Conservation (phyloP, 1,284 basidiomycete species). For the Heterobasidion annosum region DNA sequence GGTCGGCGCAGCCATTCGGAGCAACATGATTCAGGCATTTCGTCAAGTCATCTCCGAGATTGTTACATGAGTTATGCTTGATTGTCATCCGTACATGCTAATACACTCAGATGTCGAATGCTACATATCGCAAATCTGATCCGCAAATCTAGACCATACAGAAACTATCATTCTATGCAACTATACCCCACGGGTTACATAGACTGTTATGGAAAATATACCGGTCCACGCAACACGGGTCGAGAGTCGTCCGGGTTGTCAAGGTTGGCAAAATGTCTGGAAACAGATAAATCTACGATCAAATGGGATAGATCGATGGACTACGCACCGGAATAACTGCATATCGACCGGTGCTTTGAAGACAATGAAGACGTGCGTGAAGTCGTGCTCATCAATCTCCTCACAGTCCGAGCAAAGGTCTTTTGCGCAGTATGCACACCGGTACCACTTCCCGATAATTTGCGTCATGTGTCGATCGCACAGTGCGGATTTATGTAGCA, state of each 20-base stretch:
- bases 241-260: slow-evolving; percentile 43
- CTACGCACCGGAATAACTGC: slow-evolving; percentile 42
- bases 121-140: background rate
- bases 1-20: no score
- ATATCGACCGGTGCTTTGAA: slow-evolving; percentile 74
- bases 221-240: slow-evolving; percentile 49
- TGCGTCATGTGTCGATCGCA: slow-evolving; percentile 71
- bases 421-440: slow-evolving; percentile 78
- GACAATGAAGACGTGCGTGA: slow-evolving; percentile 75
- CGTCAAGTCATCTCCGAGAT: no score
- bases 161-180: background rate
- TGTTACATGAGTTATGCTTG: no score
- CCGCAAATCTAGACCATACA: background rate
- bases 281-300: slow-evolving; percentile 1
- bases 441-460: slow-evolving; percentile 79
- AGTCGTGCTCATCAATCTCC: slow-evolving; percentile 69
- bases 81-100: no score
- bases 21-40: no score
- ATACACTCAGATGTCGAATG: background rate
- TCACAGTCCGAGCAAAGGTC: slow-evolving; percentile 80
- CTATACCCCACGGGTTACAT: background rate
- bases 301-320: background rate
- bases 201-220: slow-evolving; percentile 32
- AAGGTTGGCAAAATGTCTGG: slow-evolving; percentile 48
- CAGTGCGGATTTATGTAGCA: slow-evolving; percentile 59